Conservation (phyloP, 352 stramenopile genomes). For the Phytopythium aichiense region DNA sequence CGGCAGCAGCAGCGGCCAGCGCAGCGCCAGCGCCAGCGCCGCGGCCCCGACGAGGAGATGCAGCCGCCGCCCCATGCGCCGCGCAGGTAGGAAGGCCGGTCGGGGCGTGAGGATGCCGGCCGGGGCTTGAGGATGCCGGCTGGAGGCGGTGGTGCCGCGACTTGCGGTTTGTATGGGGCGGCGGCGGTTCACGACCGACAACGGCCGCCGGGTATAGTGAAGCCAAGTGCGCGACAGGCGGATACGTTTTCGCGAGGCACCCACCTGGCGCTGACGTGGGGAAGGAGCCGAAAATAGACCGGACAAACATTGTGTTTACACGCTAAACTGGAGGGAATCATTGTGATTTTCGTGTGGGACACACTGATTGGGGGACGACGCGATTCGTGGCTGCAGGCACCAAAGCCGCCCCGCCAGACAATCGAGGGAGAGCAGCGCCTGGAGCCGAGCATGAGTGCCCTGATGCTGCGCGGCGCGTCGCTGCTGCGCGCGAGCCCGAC, state of each 20-base stretch:
- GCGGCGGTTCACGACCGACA: not conserved
- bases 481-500: not conserved
- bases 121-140: not conserved
- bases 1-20: slow-evolving; percentile 15
- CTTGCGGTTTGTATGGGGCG: not conserved
- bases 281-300: not conserved
- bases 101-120: not conserved
- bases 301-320: not conserved
- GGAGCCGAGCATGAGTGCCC: not conserved
- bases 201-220: not conserved
- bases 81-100: not conserved
- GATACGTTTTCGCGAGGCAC: not conserved
- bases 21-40: slow-evolving; percentile 25
- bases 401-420: not conserved
- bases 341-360: not conserved
- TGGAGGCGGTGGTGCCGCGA: not conserved
- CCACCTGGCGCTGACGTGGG: not conserved
- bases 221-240: not conserved
- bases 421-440: not conserved
- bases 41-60: slow-evolving; percentile 5
- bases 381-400: not conserved
- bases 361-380: not conserved
- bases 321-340: not conserved
- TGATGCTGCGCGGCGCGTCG: slow-evolving; percentile 6
- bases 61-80: slow-evolving; percentile 7